These are phyloP conservation scores for Cytospora mali DNA, from an alignment of 2,329 filamentous ascomycete species.

Conservation along the genomic window DNA sequence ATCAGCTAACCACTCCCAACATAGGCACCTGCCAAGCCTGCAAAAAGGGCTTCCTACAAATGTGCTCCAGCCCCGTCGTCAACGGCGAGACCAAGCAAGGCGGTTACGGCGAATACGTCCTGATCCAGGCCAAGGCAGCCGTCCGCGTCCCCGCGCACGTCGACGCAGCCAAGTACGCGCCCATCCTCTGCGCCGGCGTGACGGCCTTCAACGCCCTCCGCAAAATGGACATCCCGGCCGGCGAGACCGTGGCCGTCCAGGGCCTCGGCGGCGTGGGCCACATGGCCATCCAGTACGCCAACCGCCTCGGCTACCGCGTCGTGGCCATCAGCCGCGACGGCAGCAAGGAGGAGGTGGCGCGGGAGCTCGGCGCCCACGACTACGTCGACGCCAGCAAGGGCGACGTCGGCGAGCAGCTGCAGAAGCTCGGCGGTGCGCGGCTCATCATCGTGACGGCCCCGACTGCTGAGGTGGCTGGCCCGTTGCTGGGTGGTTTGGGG, in stretches of 20 bases:
- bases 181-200: constrained; percentile 67
- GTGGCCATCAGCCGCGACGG: constrained; percentile 55
- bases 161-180: constrained; percentile 57
- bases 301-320: constrained; percentile 65
- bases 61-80: constrained; percentile 63
- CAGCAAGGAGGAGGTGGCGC: constrained; percentile 55
- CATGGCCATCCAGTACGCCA: constrained; percentile 65
- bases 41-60: constrained; percentile 65
- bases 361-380: constrained; percentile 57
- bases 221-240: constrained; percentile 55
- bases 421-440: constrained; percentile 62
- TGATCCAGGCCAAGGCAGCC: constrained; percentile 61
- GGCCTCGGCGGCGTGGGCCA: constrained; percentile 69
- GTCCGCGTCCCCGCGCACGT: constrained; percentile 57
- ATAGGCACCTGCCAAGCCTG: constrained; percentile 65
- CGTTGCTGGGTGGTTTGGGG: constrained; percentile 56
- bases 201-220: constrained; percentile 64
- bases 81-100: constrained; percentile 70
- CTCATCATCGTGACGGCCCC: constrained; percentile 67
- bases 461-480: constrained; percentile 56
- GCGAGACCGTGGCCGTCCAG: constrained; percentile 50
- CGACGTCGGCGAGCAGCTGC: constrained; percentile 39
- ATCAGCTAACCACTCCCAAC: constrained; percentile 48
- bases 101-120: constrained; percentile 68
- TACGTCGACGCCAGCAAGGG: constrained; percentile 51